phyloP scores from a whole-genome alignment of 2,329 filamentous ascomycete species.

The Sporothrix pseudoabietina region DNA sequence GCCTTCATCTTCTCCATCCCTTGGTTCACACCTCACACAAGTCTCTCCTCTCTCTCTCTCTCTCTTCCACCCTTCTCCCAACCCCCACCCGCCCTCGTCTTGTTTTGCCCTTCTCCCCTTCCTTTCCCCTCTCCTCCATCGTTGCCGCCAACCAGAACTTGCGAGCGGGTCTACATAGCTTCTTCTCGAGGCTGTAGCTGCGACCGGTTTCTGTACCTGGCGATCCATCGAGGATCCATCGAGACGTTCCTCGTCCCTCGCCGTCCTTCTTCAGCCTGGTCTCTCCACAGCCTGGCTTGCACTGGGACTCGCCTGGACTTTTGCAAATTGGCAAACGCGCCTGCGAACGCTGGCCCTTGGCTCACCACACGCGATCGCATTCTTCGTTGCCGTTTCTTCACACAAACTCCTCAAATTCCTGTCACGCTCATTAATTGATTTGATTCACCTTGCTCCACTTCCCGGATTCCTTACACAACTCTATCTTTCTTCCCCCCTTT shows the following conservation, averaged over 20 bases:
- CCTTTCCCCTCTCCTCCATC: not conserved
- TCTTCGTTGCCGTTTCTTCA: constrained; percentile 9
- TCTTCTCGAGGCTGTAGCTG: constrained; percentile 6
- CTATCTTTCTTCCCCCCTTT: not conserved
- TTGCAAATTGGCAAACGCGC: constrained; percentile 29
- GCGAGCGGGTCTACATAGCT: constrained; percentile 23
- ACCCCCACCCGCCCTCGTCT: constrained; percentile 6
- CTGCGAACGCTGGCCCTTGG: constrained; percentile 5
- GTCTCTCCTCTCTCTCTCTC: not conserved
- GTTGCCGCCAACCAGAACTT: constrained; percentile 16
- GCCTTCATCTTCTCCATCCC: not conserved
- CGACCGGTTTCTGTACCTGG: constrained; percentile 22
- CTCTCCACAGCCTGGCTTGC: not conserved
- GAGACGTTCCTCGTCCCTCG: not conserved
- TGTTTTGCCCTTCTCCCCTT: not conserved
- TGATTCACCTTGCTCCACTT: constrained; percentile 8
- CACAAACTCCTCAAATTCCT: constrained; percentile 23
- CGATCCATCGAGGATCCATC: constrained; percentile 23
- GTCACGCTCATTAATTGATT: constrained; percentile 30
- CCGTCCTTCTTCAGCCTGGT: constrained; percentile 18
- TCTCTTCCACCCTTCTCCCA: not conserved
- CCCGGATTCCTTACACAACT: constrained; percentile 21
- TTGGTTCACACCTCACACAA: not conserved
- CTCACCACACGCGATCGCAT: constrained; percentile 25
- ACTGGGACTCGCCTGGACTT: not conserved